Conservation (phyloP, 2,329 filamentous ascomycete species). For the Alternaria panax region DNA sequence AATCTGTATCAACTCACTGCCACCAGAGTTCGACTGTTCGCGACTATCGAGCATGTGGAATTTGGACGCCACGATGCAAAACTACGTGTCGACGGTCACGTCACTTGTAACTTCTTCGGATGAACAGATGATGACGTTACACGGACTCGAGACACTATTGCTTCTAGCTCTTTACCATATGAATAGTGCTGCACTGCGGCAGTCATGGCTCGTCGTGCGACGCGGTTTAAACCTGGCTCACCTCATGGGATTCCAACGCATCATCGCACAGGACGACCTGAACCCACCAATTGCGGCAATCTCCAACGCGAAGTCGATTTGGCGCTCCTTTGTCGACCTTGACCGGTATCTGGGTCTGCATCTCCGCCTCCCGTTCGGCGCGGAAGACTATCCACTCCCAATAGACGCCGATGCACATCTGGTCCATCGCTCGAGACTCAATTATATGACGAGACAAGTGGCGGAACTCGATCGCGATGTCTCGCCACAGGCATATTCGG, state of each 20-base stretch:
- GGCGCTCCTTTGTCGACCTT: constrained; percentile 41
- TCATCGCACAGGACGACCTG: constrained; percentile 31
- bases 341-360: constrained; percentile 46
- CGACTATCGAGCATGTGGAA: constrained; percentile 42
- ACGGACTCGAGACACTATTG: constrained; percentile 45
- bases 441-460: constrained; percentile 32
- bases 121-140: constrained; percentile 45
- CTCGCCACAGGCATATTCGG: constrained; percentile 42
- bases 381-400: constrained; percentile 41
- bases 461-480: constrained; percentile 41
- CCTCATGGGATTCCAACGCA: constrained; percentile 49
- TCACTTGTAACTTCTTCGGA: constrained; percentile 42
- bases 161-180: constrained; percentile 43
- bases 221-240: constrained; percentile 46
- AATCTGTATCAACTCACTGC: constrained; percentile 43
- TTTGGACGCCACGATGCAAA: constrained; percentile 43
- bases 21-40: constrained; percentile 40
- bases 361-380: constrained; percentile 45
- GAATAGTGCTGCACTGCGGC: constrained; percentile 41
- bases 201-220: constrained; percentile 45
- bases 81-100: constrained; percentile 43
- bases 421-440: constrained; percentile 36
- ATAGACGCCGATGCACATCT: constrained; percentile 28
- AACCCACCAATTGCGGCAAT: constrained; percentile 35
- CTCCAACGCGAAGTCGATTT: constrained; percentile 38